phyloP scores from a whole-genome alignment of 129 eudicot species.

The Erigeron canadensis region DNA sequence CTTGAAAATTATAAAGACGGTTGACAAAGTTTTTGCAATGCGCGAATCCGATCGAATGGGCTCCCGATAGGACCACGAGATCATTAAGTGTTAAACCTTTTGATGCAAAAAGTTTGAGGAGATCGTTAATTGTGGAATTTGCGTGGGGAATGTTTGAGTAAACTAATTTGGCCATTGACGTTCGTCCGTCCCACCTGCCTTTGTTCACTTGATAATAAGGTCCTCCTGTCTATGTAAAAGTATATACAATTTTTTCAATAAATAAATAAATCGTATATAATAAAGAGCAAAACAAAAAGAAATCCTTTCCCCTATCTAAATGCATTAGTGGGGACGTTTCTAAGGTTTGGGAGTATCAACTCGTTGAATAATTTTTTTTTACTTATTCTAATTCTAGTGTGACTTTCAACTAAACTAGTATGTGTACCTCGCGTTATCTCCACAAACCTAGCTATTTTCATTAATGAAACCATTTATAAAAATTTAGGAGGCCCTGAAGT shows the following conservation, averaged over 20 bases:
- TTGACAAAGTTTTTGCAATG: conserved; percentile 64
- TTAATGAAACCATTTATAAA: no score
- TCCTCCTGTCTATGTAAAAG: conserved; percentile 56
- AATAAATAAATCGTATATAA: no score
- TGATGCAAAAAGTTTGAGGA: conserved; percentile 60
- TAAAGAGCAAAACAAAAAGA: background rate
- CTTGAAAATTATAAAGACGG: conserved; percentile 61
- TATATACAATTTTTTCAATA: background rate
- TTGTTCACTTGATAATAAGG: conserved; percentile 84
- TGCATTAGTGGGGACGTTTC: no score
- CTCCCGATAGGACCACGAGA: conserved; percentile 75
- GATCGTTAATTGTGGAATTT: conserved; percentile 58
- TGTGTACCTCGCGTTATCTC: no score
- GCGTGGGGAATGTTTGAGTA: conserved; percentile 50
- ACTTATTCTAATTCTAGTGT: no score
- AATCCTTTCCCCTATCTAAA: no score
- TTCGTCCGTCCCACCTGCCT: conserved; percentile 90
- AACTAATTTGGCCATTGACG: conserved; percentile 66
- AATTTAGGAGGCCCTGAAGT: no score
- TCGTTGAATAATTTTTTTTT: no score
- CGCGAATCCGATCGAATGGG: conserved; percentile 84
- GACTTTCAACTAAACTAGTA: no score
- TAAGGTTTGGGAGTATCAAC: no score
- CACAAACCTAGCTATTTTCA: no score
- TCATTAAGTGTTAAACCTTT: conserved; percentile 70